A percentile compares a stretch with the other conserved stretches of the same genome.
phyloP scores from a whole-genome alignment of 2,329 filamentous ascomycete species.

The Penicillium brevicompactum region DNA sequence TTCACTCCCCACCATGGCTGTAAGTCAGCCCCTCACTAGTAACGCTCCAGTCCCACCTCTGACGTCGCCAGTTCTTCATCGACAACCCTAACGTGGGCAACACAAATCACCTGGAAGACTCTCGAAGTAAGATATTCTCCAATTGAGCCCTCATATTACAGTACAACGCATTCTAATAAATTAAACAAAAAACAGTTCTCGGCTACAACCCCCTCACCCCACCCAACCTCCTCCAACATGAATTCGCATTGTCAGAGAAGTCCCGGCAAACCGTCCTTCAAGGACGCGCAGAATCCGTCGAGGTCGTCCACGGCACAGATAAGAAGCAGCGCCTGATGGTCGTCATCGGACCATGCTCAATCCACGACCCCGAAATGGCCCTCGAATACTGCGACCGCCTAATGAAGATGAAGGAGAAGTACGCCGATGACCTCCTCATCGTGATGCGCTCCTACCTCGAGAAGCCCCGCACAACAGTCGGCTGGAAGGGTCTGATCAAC shows the following conservation, averaged over 20 bases:
- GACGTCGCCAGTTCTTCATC: conserved; percentile 66
- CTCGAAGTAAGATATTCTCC: conserved; percentile 67
- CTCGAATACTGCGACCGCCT: conserved; percentile 91
- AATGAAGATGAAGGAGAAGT: conserved; percentile 79
- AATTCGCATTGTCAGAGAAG: conserved; percentile 63
- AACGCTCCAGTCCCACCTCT: conserved; percentile 11
- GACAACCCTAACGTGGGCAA: conserved; percentile 79
- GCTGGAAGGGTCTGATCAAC: conserved; percentile 99
- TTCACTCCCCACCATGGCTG: conserved; percentile 31
- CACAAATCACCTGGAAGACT: conserved; percentile 73
- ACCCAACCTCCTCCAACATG: conserved; percentile 91
- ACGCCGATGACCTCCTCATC: conserved; percentile 85
- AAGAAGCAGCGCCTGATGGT: conserved; percentile 65
- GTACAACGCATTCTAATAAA: background rate
- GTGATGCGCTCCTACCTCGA: conserved; percentile 98
- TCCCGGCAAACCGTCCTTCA: conserved; percentile 58
- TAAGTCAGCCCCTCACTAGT: conserved; percentile 29
- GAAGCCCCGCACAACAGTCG: conserved; percentile 96
- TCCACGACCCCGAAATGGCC: conserved; percentile 89
- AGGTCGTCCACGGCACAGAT: conserved; percentile 63
- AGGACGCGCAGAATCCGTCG: conserved; percentile 62
- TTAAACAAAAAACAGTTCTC: conserved; percentile 57
- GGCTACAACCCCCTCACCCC: conserved; percentile 93
- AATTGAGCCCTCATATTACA: background rate
- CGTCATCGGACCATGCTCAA: conserved; percentile 92